Evolutionary conservation across 768 basidiomycete species (phyloP).

Genomic region (Postia placenta): DNA sequence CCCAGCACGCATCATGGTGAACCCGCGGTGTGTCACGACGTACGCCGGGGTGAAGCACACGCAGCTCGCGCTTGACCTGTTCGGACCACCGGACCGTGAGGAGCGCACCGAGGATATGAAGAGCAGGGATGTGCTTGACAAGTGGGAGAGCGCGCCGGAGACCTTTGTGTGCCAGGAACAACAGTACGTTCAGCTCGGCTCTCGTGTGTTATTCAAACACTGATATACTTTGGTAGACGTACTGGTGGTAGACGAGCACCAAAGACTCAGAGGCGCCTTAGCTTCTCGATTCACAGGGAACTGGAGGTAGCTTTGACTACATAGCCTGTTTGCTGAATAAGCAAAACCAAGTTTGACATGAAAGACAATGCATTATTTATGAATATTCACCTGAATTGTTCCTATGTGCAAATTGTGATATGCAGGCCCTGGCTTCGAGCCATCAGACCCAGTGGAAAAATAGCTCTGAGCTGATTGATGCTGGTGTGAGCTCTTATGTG

Average conservation of each 20-base stretch:
- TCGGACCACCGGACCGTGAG: constrained; percentile 46
- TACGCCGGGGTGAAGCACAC: constrained; percentile 98
- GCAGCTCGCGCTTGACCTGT: constrained; percentile 90
- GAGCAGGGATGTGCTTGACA: constrained; percentile 80
- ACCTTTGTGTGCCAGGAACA: constrained; percentile 98
- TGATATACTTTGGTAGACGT: constrained; percentile 38
- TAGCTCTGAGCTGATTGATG: too few species aligned
- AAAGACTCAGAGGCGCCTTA: constrained; percentile 80
- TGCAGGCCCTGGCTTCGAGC: too few species aligned
- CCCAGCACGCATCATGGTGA: constrained; percentile 89
- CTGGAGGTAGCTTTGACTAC: constrained; percentile 26
- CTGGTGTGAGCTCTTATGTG: too few species aligned
- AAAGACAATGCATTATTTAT: too few species aligned
- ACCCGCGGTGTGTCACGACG: constrained; percentile 94
- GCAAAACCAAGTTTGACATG: too few species aligned
- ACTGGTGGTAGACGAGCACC: constrained; percentile 87
- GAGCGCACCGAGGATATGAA: constrained; percentile 39
- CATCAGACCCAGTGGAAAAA: too few species aligned
- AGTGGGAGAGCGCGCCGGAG: constrained; percentile 96
- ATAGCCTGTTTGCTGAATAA: background rate
- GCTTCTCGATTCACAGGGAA: constrained; percentile 80
- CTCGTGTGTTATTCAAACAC: background rate
- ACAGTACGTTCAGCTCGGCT: constrained; percentile 37
- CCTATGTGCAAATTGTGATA: too few species aligned
- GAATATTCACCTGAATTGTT: too few species aligned